Evolutionary conservation across 257 asterid species (phyloP), one percentile per base, ranked within the genome.

Genomic region (Solanum pimpinellifolium): DNA sequence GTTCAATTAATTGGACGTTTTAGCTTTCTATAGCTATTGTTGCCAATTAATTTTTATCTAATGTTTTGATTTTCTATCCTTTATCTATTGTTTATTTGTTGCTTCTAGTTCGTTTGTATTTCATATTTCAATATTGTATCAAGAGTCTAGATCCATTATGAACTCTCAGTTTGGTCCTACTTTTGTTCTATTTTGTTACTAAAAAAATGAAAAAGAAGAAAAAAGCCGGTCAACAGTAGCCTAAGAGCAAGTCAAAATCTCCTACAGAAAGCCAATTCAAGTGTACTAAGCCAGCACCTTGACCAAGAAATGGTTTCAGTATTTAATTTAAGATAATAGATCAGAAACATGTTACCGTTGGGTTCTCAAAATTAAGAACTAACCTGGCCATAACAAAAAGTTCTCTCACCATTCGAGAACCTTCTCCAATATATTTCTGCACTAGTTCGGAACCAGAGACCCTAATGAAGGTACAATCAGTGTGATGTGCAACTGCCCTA

Each of bases 351-450:
- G 11, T 15, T 0, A 29, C 41, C 0, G 4, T 35, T 4, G 80
- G 47, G 7, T 73, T 33, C 80, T 73, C 80, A 73, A 70, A 66
- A 7, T 29, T 39, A 44, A 80, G n/a, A 86, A 80, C 94, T 59
- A 82, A 94, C 99, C 99, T 94, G 89, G 98, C 98, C 99, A 96
- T 96, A 44, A 96, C 99, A 88, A 96, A 96, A 88, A 96, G 98
- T 68, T 96, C 99, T 90, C 99, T 93, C 90, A 96, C 97, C 99
- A 96, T 96, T 85, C 98, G 92, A 85, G 99, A 96, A 75, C 97
- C 97, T 92, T 94, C 96, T 81, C 96, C 97, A 89, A 94, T 94
- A 89, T 94, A 94, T 90, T 94, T 94, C 86, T 94, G 96, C 88
- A 94, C 97, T 77, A 94, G 91, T 89, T 94, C 96, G 21, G 96